Base-by-base conservation (phyloP, 2,329 filamentous ascomycete species). In the Penicillium sp. region DNA sequence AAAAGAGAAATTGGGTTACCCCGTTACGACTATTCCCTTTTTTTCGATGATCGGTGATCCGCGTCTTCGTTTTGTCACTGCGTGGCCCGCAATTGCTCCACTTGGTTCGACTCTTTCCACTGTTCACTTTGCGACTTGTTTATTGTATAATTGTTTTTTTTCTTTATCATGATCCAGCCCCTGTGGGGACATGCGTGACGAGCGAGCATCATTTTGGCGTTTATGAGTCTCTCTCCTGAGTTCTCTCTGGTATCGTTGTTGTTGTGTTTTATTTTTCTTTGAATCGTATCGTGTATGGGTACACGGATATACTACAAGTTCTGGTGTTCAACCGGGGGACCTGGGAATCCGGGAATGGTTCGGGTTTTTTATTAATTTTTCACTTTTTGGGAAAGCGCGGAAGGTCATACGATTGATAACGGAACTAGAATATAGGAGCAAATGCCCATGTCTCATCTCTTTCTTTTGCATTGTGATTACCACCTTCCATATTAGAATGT, bases 181-280 rank as follows among this genome's bases (percentile, higher is more conserved):
- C 22, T 56, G 19, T 14, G 19, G 53, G 52, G 25, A 30, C 22
- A 35, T 55, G 40, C 22, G 56, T 62, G 56, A 59, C 56, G 59
- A 65, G 63, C 61, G 61, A 65, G 63, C 63, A 65, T 65, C 42
- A 60, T 60, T 48, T 61, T 55, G 63, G 64, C 64, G 62, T 66
- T 62, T 52, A 52, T 55, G 13, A 35, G 52, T n/a, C 45, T 26
- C 10, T 48, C 45, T 22, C 19, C 19, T 7, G n/a, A 54, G 11
- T 30, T 10, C 22, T 19, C 48, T 52, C n/a, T 54, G 61, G 59
- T 62, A 59, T 57, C 13, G 13, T 52, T 16, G 13, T 52, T 11
- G 4, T 33, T 33, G 30, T 33, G 4, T 26, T 46, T 26, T 14
- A 38, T 42, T 19, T 60, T 45, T 52, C 33, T 48, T 48, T 52